Base-by-base conservation (phyloP, 1,284 basidiomycete genomes). In the Ustilago nuda region DNA sequence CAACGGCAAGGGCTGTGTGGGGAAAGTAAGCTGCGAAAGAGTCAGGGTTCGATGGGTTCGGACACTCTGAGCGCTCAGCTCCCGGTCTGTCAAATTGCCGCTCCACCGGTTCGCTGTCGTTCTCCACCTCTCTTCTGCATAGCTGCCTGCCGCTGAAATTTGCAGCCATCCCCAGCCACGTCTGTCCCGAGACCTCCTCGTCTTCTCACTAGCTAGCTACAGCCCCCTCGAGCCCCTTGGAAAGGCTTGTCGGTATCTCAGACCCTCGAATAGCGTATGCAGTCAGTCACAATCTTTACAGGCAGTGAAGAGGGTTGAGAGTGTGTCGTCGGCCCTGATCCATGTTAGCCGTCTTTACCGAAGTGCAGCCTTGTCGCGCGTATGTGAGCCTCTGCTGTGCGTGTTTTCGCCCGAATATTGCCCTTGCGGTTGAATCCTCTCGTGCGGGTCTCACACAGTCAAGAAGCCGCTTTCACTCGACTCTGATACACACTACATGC, bases 331-430 rank as follows among this genome's bases (percentile, higher is more conserved):
- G 41, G 23, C n/a, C 48, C 46, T 35, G 41, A 33, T 17, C 11
- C 23, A 23, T 41, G n/a, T 33, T 27, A 46, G 56, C 67, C 67
- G 67, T 64, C 57, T 60, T 70, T 64, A 59, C 67, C 67, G 67
- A 64, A 43, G 27, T 17, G 41, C 19, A 4, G 17, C 1, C 45
- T 33, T 63, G 66, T 69, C 66, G 66, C 56, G 61, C 66, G 66
- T 50, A 13, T 50, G 48, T 50, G 48, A 48, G 45, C 13, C 11
- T 27, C 27, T 11, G 13, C 11, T 50, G 13, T 8, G 8, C 17
- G 4, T 27, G 19, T 9, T 69, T 46, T 56, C 67, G 67, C 56
- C 52, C 67, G 67, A 37, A 60, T 51, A 43, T 35, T 33, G 48
- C 32, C 33, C 23, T 27, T 8, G 11, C 17, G 8, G 0, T 6